A percentile compares a stretch with the other conserved stretches of the same genome.
These are phyloP conservation scores for Monosporascus sp. DNA, from an alignment of 2,329 filamentous ascomycete species.

Conservation along the genomic window DNA sequence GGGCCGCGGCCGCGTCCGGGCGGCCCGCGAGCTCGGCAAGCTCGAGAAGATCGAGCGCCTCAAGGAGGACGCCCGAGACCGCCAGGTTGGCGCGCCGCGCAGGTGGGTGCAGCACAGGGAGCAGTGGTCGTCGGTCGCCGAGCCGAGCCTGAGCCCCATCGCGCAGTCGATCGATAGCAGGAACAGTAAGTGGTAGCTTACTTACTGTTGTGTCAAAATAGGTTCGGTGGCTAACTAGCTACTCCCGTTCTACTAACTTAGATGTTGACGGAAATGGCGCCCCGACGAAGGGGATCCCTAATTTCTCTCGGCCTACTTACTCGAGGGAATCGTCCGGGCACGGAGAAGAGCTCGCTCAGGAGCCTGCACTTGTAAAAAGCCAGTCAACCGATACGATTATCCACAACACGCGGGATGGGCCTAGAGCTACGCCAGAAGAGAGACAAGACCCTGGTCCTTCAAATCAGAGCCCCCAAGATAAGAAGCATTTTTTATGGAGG, in stretches of 20 bases:
- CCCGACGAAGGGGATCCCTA: not conserved
- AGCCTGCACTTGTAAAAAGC: not conserved
- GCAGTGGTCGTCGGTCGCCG: conserved; percentile 48
- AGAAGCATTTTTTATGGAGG: conserved; percentile 28
- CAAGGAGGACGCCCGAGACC: conserved; percentile 32
- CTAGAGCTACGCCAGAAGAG: not conserved
- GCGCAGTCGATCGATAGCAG: conserved; percentile 34
- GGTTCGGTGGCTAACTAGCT: not conserved
- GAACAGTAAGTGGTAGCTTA: conserved; percentile 14
- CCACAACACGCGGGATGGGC: conserved; percentile 10
- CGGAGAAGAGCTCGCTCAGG: no score
- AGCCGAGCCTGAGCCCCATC: conserved; percentile 46
- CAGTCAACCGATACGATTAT: conserved; percentile 25
- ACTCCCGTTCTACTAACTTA: not conserved
- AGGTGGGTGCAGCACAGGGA: conserved; percentile 40
- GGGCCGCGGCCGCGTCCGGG: conserved; percentile 39
- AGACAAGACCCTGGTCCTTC: conserved; percentile 1
- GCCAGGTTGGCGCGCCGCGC: conserved; percentile 21
- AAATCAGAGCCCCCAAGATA: conserved; percentile 11
- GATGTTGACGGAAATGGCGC: not conserved
- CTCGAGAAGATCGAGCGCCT: conserved; percentile 38
- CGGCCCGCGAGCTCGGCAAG: conserved; percentile 31
- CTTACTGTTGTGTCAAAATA: conserved; percentile 5
- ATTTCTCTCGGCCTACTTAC: not conserved
- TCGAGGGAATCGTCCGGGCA: not conserved